A percentile compares a stretch with the other conserved stretches of the same genome.
Evolutionary conservation across 2,329 filamentous ascomycete genomes (phyloP).

Genomic region (Thielaviopsis musarum): DNA sequence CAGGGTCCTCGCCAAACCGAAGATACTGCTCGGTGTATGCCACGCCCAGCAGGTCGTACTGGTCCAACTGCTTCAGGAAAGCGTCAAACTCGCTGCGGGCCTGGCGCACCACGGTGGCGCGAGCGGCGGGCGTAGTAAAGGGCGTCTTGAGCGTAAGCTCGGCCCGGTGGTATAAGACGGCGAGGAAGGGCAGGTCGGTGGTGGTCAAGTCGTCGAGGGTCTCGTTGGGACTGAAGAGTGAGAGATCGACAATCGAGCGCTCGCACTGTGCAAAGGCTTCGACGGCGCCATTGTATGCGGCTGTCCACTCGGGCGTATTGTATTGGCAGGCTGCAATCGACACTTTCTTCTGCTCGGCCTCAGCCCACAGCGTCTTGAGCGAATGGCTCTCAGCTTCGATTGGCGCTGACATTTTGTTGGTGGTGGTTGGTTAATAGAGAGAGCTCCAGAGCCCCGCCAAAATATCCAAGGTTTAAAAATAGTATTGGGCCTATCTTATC

Average conservation of each 20-base stretch:
- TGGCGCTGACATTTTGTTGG: conserved; percentile 3
- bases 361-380: conserved; percentile 31
- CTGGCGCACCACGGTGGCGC: conserved; percentile 43
- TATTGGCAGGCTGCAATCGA: conserved; percentile 47
- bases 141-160: conserved; percentile 59
- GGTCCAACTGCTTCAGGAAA: conserved; percentile 61
- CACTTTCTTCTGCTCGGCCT: conserved; percentile 33
- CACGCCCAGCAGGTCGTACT: conserved; percentile 54
- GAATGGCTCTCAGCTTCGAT: conserved; percentile 28
- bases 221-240: conserved; percentile 85
- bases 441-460: too few relatives aligned
- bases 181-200: conserved; percentile 69
- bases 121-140: conserved; percentile 32
- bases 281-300: conserved; percentile 50
- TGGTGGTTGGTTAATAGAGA: not conserved
- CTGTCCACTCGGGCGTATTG: conserved; percentile 47
- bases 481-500: too few relatives aligned
- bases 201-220: conserved; percentile 73
- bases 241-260: conserved; percentile 49
- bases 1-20: conserved; percentile 49
- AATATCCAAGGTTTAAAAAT: too few relatives aligned
- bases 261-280: conserved; percentile 57
- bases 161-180: conserved; percentile 61
- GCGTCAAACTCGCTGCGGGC: conserved; percentile 58
- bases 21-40: conserved; percentile 54